A percentile compares a stretch with the other conserved stretches of the same genome.
Evolutionary conservation across 805 yeast species (phyloP).

Genomic region (Candida verbasci): DNA sequence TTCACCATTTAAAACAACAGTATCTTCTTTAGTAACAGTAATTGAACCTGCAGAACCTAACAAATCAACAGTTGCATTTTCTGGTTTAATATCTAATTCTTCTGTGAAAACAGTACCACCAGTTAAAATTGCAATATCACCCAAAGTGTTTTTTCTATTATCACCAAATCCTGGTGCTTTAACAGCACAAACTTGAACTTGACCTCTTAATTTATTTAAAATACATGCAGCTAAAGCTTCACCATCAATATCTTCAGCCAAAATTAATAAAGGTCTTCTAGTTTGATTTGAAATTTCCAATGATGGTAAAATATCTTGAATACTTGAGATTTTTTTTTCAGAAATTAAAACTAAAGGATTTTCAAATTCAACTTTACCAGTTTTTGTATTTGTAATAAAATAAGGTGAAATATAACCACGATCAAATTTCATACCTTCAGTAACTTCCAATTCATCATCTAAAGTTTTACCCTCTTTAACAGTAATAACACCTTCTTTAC

Average conservation of each 20-base stretch:
- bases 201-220: constrained; percentile 95
- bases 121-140: constrained; percentile 90
- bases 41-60: constrained; percentile 90
- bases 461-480: constrained; percentile 96
- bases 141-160: constrained; percentile 93
- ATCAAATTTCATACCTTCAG: constrained; percentile 97
- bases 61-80: constrained; percentile 83
- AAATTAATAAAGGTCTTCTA: constrained; percentile 87
- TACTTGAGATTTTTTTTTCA: constrained; percentile 88
- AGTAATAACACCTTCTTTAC: constrained; percentile 98
- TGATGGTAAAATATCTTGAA: constrained; percentile 89
- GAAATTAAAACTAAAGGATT: constrained; percentile 80
- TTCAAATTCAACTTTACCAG: constrained; percentile 91
- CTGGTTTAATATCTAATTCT: constrained; percentile 93
- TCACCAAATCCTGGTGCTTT: constrained; percentile 99
- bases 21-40: constrained; percentile 92
- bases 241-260: constrained; percentile 96
- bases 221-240: constrained; percentile 98
- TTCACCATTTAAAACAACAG: constrained; percentile 88
- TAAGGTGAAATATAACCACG: constrained; percentile 97
- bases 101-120: constrained; percentile 93
- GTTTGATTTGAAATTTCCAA: constrained; percentile 88
- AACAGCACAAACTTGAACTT: constrained; percentile 95
- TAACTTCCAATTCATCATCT: constrained; percentile 93
- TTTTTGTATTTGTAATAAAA: constrained; percentile 90